Evolutionary conservation across 345 rosid species (phyloP).

Genomic region (Eucalyptus shirleyi): DNA sequence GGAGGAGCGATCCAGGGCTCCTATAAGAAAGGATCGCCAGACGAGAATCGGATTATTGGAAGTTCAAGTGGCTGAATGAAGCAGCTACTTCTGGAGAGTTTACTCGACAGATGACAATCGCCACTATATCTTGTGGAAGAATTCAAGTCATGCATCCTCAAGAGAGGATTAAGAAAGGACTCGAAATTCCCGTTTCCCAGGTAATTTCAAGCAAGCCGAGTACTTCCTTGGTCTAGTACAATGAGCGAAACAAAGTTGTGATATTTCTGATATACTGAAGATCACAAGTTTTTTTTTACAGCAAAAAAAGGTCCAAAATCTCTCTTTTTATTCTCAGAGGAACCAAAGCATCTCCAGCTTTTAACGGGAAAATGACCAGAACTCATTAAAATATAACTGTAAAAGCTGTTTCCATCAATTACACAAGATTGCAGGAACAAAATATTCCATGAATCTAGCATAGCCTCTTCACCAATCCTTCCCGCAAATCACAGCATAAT

Average conservation of each 20-base stretch:
- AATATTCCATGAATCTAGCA: not conserved
- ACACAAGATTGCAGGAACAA: not conserved
- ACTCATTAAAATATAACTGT: not conserved
- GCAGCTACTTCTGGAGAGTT: not conserved
- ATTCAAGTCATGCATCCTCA: not conserved
- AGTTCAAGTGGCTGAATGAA: not conserved
- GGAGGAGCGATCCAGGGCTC: not conserved
- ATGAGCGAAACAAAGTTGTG: rapidly evolving
- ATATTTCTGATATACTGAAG: not conserved
- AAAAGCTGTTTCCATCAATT: not conserved
- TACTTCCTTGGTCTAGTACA: not conserved
- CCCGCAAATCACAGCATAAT: not conserved
- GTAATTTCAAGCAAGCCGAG: not conserved
- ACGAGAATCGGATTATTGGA: not conserved
- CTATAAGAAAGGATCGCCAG: not conserved
- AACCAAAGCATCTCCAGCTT: not conserved
- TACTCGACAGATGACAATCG: not conserved
- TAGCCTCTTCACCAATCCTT: not conserved
- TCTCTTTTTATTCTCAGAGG: not conserved
- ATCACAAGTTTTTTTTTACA: not conserved
- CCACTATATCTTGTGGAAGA: not conserved
- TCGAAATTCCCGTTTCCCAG: not conserved
- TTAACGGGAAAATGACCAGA: not conserved
- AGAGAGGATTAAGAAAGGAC: not conserved
- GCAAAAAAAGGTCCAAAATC: not conserved